Evolutionary conservation across 176 grass and related monocot species (phyloP).

Genomic region (Luzula sylvatica): DNA sequence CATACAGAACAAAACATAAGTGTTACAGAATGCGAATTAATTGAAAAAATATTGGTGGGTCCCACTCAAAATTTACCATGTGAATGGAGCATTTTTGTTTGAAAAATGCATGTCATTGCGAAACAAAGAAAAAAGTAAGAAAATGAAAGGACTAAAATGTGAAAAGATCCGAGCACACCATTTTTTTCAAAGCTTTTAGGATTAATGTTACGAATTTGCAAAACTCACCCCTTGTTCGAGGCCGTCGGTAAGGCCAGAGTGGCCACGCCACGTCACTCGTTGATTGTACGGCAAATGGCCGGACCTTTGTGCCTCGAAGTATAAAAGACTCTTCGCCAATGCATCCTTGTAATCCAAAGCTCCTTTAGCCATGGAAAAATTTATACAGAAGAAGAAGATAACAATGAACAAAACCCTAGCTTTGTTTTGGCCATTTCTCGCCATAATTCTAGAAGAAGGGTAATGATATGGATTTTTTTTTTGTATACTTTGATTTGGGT

Average conservation of each 20-base stretch:
- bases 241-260: conserved; percentile 89
- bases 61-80: neutral
- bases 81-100: neutral
- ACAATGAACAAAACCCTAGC: neutral
- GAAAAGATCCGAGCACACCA: too few species aligned
- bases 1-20: too few species aligned
- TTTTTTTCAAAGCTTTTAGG: too few species aligned
- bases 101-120: neutral
- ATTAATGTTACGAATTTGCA: neutral
- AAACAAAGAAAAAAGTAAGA: neutral
- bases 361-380: neutral
- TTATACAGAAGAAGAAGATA: neutral
- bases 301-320: conserved; percentile 94
- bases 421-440: conserved; percentile 1
- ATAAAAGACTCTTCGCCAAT: conserved; percentile 72
- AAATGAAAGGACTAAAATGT: too few species aligned
- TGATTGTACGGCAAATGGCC: conserved; percentile 86
- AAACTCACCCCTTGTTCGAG: conserved; percentile 70
- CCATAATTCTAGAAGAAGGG: conserved; percentile 3
- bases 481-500: neutral
- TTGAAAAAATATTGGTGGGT: conserved; percentile 4
- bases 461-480: neutral
- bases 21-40: too few species aligned
- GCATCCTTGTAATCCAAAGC: conserved; percentile 68
- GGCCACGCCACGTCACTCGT: conserved; percentile 60